Evolutionary conservation across 2,329 filamentous ascomycete species (phyloP).

Genomic region (Colletotrichum abscissum): DNA sequence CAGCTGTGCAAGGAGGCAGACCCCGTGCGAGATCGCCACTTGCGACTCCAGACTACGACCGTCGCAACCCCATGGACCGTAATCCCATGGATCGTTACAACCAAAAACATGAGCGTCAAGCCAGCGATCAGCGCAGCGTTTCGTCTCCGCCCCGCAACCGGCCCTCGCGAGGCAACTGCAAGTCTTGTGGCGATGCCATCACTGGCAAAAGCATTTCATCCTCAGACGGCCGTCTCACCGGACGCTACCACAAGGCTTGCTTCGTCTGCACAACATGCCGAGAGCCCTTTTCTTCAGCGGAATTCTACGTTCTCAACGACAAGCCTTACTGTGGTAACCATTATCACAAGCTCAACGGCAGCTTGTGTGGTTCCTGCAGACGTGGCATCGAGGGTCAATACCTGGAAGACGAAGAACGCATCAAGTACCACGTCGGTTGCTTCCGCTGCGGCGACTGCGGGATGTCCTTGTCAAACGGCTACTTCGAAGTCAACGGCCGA

Average conservation of each 20-base stretch:
- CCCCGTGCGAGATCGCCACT: conserved; percentile 40
- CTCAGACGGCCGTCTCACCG: conserved; percentile 89
- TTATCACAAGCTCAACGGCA: conserved; percentile 92
- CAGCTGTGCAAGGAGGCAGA: conserved; percentile 40
- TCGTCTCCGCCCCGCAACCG: conserved; percentile 40
- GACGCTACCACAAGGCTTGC: conserved; percentile 93
- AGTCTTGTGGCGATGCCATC: conserved; percentile 82
- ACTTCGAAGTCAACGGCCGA: conserved; percentile 86
- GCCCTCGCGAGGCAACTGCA: conserved; percentile 80
- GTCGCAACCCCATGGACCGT: conserved; percentile 31
- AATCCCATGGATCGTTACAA: conserved; percentile 22
- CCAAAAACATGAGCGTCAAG: conserved; percentile 24
- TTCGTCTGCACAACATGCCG: conserved; percentile 91
- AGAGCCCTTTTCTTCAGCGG: conserved; percentile 83
- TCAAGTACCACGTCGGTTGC: conserved; percentile 89
- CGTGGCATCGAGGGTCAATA: conserved; percentile 94
- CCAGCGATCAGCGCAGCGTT: conserved; percentile 32
- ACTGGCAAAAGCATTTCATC: conserved; percentile 93
- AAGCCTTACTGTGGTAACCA: conserved; percentile 91
- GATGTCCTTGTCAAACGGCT: conserved; percentile 80
- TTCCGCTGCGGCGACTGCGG: conserved; percentile 87
- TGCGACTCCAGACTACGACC: conserved; percentile 38
- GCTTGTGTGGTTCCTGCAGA: conserved; percentile 83
- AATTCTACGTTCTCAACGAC: conserved; percentile 93
- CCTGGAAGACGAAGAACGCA: conserved; percentile 80